A percentile compares a stretch with the other conserved stretches of the same genome.
Conservation (phyloP, 805 yeast genomes). For the Cyberlindnera amylophila region DNA sequence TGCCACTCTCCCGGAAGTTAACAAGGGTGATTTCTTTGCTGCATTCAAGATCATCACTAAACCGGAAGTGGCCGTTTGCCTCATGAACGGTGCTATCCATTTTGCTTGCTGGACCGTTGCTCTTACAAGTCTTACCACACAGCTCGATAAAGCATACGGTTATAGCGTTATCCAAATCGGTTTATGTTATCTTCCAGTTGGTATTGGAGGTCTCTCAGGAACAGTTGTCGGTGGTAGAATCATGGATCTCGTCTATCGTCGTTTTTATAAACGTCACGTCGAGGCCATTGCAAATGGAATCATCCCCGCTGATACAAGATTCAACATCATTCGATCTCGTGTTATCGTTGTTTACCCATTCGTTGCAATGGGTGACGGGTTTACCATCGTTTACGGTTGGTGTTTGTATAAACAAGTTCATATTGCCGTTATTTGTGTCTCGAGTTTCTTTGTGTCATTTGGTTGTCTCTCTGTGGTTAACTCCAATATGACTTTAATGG, state of each 20-base stretch:
- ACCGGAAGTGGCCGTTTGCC: conserved; percentile 42
- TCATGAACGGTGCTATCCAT: conserved; percentile 58
- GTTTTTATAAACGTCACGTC: conserved; percentile 19
- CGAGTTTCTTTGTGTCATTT: conserved; percentile 53
- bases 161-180: conserved; percentile 60
- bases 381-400: conserved; percentile 68
- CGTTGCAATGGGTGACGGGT: conserved; percentile 34
- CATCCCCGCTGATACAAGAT: conserved; percentile 28
- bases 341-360: conserved; percentile 45
- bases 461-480: conserved; percentile 57
- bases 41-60: conserved; percentile 42
- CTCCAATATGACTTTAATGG: conserved; percentile 59
- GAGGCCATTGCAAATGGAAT: conserved; percentile 23
- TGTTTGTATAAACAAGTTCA: conserved; percentile 41
- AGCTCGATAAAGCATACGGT: conserved; percentile 45
- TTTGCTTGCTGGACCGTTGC: conserved; percentile 70
- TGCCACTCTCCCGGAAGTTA: conserved; percentile 26
- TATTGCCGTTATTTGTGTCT: conserved; percentile 34
- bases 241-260: conserved; percentile 43
- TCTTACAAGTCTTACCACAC: conserved; percentile 60
- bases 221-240: conserved; percentile 55
- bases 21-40: conserved; percentile 29
- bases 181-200: conserved; percentile 69
- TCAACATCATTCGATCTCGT: conserved; percentile 55
- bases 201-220: conserved; percentile 60